phyloP scores from a whole-genome alignment of 208 protist genomes.

The Wallacemonas sp. region DNA sequence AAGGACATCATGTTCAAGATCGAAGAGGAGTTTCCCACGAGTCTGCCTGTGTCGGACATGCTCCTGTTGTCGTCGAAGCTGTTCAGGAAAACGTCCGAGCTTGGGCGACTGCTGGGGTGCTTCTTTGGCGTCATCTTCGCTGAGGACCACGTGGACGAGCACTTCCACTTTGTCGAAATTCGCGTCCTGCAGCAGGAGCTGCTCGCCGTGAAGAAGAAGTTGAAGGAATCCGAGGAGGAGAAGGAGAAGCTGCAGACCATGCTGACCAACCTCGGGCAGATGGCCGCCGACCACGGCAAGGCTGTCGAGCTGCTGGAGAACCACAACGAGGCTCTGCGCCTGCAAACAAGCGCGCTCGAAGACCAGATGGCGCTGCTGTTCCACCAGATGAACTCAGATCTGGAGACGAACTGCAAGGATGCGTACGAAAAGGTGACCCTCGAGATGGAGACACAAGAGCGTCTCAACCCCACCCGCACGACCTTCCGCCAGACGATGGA shows the following conservation, averaged over 20 bases:
- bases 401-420: constrained; percentile 76
- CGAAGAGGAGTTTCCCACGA: constrained; percentile 68
- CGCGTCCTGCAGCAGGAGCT: constrained; percentile 82
- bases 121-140: constrained; percentile 91
- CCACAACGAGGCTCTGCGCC: constrained; percentile 81
- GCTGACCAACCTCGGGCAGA: constrained; percentile 77
- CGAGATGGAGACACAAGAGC: constrained; percentile 84
- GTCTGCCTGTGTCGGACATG: constrained; percentile 82
- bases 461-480: constrained; percentile 69
- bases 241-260: constrained; percentile 59
- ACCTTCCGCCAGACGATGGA: constrained; percentile 92
- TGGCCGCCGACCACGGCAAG: constrained; percentile 76
- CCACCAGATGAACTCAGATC: constrained; percentile 82
- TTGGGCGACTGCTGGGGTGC: constrained; percentile 76
- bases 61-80: constrained; percentile 88
- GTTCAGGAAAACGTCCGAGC: constrained; percentile 77
- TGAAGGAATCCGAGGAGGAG: constrained; percentile 72
- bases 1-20: constrained; percentile 91
- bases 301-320: constrained; percentile 84
- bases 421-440: constrained; percentile 67
- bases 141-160: constrained; percentile 82
- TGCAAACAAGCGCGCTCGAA: constrained; percentile 81
- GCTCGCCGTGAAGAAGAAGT: constrained; percentile 48
- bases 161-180: constrained; percentile 89
- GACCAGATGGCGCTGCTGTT: constrained; percentile 94